These are phyloP conservation scores for Diaporthe sp. DNA, from an alignment of 2,329 filamentous ascomycete species.

Conservation along the genomic window DNA sequence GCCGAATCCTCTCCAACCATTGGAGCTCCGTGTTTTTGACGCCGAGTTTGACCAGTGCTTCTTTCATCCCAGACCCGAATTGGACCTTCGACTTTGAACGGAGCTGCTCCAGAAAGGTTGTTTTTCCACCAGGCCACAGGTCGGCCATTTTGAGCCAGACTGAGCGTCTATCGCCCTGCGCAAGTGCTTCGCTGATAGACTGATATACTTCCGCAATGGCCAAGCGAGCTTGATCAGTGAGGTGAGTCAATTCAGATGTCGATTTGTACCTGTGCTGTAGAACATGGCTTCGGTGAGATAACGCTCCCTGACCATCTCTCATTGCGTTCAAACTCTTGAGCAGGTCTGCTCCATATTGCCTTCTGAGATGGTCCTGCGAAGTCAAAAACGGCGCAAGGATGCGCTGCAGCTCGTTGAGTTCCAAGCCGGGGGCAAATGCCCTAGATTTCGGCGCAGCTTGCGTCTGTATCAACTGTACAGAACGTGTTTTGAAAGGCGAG, in stretches of 20 bases:
- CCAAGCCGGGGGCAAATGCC: no score
- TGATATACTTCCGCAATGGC: background rate
- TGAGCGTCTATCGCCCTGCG: background rate
- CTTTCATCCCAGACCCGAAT: conserved; percentile 54
- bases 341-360: conserved; percentile 14
- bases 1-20: conserved; percentile 57
- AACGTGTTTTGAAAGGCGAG: background rate
- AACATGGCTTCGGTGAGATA: fast-evolving
- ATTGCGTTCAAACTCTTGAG: background rate
- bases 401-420: background rate
- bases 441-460: background rate
- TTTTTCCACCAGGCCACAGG: conserved; percentile 59
- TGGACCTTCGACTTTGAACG: conserved; percentile 48
- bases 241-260: background rate
- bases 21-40: conserved; percentile 58
- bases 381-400: background rate
- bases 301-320: background rate
- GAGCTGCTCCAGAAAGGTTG: conserved; percentile 62
- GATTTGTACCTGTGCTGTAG: background rate
- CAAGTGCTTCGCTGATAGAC: background rate
- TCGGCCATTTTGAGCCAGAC: conserved; percentile 57
- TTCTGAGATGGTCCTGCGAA: background rate
- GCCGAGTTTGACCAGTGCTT: conserved; percentile 47
- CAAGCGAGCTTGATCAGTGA: background rate
- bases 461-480: background rate